These are phyloP conservation scores for Penicillium nordicum DNA, from an alignment of 2,329 filamentous ascomycete genomes.

Conservation along the genomic window DNA sequence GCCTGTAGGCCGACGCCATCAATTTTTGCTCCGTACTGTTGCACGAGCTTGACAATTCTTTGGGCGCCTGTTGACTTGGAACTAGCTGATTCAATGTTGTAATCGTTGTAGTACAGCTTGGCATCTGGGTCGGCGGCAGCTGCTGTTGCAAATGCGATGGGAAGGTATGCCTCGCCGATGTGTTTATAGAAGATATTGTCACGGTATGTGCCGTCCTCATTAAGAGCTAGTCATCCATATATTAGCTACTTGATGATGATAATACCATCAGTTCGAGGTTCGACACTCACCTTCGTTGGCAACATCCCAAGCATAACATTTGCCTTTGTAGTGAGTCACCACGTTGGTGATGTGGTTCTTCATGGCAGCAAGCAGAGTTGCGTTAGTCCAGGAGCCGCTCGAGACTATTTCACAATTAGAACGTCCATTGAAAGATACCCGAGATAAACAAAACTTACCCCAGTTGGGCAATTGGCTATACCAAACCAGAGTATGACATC, in stretches of 20 bases:
- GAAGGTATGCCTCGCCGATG: constrained; percentile 46
- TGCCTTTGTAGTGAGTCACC: constrained; percentile 35
- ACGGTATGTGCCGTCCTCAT: constrained; percentile 47
- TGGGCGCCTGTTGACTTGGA: constrained; percentile 36
- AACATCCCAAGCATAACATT: constrained; percentile 42
- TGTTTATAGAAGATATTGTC: constrained; percentile 41
- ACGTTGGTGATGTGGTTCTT: constrained; percentile 45
- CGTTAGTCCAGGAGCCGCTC: constrained; percentile 54
- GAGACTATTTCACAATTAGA: constrained; percentile 33
- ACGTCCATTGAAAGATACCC: not conserved
- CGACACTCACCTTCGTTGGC: constrained; percentile 35
- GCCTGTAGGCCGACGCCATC: constrained; percentile 49
- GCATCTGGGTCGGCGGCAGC: constrained; percentile 57
- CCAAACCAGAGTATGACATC: constrained; percentile 62
- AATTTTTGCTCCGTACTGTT: constrained; percentile 42
- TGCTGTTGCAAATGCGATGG: constrained; percentile 47
- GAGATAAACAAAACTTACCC: constrained; percentile 43
- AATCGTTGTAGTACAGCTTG: constrained; percentile 48
- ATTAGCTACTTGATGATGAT: not conserved
- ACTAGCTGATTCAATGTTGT: constrained; percentile 42
- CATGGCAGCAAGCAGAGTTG: constrained; percentile 55
- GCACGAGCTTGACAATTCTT: constrained; percentile 38
- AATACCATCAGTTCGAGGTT: not conserved
- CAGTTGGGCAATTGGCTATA: constrained; percentile 48
- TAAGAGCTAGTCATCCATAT: constrained; percentile 30